Percentiles rank a stretch among this genome's conserved stretches.
phyloP scores from a whole-genome alignment of 306 rosid species.

The Cucurbita ficifolia region DNA sequence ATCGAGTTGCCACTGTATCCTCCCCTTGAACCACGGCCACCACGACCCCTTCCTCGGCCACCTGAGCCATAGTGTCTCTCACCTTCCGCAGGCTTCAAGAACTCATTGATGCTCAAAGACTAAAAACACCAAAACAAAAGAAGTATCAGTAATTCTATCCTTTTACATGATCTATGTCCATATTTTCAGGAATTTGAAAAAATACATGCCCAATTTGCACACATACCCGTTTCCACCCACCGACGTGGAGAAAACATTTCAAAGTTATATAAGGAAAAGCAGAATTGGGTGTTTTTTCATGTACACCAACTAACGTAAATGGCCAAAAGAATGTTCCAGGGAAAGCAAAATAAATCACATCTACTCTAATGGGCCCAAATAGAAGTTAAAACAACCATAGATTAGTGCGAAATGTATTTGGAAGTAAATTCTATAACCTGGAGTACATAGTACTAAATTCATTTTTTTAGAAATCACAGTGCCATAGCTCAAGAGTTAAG shows the following conservation, averaged over 20 bases:
- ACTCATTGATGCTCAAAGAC: slow-evolving; percentile 76
- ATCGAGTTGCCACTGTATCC: slow-evolving; percentile 24
- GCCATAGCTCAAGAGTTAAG: no score
- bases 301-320: neutral
- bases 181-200: neutral
- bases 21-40: slow-evolving; percentile 62
- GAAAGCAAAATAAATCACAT: neutral
- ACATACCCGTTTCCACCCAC: neutral
- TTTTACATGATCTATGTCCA: neutral
- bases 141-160: neutral
- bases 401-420: neutral
- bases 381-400: neutral
- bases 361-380: neutral
- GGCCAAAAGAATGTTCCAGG: neutral
- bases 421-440: neutral
- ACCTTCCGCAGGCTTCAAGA: slow-evolving; percentile 87
- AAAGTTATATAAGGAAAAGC: neutral
- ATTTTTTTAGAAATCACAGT: neutral
- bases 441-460: neutral
- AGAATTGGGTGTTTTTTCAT: no score
- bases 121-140: slow-evolving; percentile 5
- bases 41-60: slow-evolving; percentile 73
- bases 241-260: neutral
- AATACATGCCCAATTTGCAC: neutral
- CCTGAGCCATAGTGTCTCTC: slow-evolving; percentile 51